These are phyloP conservation scores for Leccinum griseonigrum DNA, from an alignment of 1,284 basidiomycete genomes.

Conservation along the genomic window DNA sequence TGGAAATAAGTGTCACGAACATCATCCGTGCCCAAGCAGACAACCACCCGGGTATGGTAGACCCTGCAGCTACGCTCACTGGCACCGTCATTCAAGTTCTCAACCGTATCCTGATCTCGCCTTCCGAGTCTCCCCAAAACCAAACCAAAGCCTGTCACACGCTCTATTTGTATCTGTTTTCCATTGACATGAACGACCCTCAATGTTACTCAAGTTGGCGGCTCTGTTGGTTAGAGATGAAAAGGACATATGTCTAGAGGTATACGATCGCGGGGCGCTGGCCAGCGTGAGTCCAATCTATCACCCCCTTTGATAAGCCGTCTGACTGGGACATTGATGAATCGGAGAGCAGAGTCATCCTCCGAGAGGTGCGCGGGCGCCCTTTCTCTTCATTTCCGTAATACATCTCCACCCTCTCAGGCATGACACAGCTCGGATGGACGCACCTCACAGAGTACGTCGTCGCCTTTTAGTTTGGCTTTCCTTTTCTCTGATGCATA, in stretches of 20 bases:
- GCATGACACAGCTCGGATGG: slow-evolving; percentile 73
- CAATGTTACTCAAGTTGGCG: slow-evolving; percentile 29
- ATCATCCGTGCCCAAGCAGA: slow-evolving; percentile 48
- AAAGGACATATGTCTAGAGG: slow-evolving; percentile 58
- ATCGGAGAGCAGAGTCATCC: slow-evolving; percentile 51
- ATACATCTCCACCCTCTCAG: slow-evolving; percentile 35
- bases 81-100: slow-evolving; percentile 57
- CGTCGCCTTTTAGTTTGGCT: background rate
- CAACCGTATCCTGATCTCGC: slow-evolving; percentile 51
- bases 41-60: slow-evolving; percentile 32
- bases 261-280: slow-evolving; percentile 61
- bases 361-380: slow-evolving; percentile 59
- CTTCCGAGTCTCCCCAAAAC: slow-evolving; percentile 40
- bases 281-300: slow-evolving; percentile 49
- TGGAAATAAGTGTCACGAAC: slow-evolving; percentile 47
- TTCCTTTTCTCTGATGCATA: background rate
- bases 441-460: slow-evolving; percentile 48
- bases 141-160: slow-evolving; percentile 68
- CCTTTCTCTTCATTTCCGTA: background rate
- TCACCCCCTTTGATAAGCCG: slow-evolving; percentile 46
- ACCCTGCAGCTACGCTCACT: slow-evolving; percentile 45
- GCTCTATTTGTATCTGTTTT: slow-evolving; percentile 47
- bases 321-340: slow-evolving; percentile 58
- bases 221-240: slow-evolving; percentile 75
- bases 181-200: background rate